Percentiles rank a stretch among this genome's conserved stretches.
Evolutionary conservation across 2,329 filamentous ascomycete species (phyloP).

Genomic region (Fulvia fulva): DNA sequence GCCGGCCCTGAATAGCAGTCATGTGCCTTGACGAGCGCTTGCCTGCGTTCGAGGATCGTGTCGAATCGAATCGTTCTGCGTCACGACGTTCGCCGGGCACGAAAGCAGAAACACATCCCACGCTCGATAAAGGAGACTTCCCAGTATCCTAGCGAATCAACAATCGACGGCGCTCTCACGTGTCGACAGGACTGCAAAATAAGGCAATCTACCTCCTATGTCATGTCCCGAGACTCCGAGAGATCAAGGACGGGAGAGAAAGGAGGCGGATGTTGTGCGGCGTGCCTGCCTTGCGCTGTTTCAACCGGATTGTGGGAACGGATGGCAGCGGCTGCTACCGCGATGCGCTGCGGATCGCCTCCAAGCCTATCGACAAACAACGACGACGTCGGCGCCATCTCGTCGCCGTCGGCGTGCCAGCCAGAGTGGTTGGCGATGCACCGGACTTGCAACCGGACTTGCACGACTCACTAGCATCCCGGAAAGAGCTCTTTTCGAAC

Average conservation of each 20-base stretch:
- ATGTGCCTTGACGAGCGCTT: neutral
- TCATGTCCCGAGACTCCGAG: neutral
- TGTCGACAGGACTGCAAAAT: neutral
- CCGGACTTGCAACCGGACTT: conserved; percentile 8
- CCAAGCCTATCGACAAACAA: conserved; percentile 10
- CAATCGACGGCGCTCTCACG: neutral
- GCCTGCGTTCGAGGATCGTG: neutral
- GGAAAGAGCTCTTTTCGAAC: conserved; percentile 8
- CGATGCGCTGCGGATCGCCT: conserved; percentile 7
- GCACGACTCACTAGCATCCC: conserved; percentile 3
- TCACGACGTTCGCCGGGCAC: neutral
- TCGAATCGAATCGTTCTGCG: conserved; percentile 1
- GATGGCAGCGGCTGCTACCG: conserved; percentile 1
- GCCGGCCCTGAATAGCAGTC: neutral
- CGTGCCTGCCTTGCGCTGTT: neutral
- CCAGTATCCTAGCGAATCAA: neutral
- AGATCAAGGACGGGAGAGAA: neutral
- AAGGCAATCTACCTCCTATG: neutral
- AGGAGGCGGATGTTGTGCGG: neutral
- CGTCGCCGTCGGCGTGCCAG: conserved; percentile 8
- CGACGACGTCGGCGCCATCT: conserved; percentile 11
- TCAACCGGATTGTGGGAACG: conserved; percentile 3
- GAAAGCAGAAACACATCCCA: neutral
- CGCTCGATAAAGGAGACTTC: neutral
- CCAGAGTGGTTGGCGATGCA: conserved; percentile 5